These are phyloP conservation scores for Kalmusia sp. DNA, from an alignment of 2,329 filamentous ascomycete species.

Conservation along the genomic window DNA sequence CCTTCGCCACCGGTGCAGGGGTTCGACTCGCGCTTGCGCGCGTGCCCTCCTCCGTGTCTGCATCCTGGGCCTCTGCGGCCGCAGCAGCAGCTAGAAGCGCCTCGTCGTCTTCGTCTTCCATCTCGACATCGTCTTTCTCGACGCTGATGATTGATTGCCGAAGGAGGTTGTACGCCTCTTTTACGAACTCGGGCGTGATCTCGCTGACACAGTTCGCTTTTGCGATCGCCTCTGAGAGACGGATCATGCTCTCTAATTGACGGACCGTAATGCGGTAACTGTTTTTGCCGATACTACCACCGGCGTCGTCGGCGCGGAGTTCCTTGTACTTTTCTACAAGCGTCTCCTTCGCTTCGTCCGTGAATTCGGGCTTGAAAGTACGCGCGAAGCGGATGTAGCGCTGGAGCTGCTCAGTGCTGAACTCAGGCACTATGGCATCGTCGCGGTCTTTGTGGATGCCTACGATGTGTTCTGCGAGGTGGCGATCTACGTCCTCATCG, in stretches of 20 bases:
- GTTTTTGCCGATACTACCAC: constrained; percentile 92
- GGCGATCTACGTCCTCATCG: constrained; percentile 88
- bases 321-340: constrained; percentile 96
- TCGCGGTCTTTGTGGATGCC: constrained; percentile 92
- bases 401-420: constrained; percentile 94
- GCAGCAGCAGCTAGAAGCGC: constrained; percentile 60
- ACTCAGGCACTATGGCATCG: constrained; percentile 88
- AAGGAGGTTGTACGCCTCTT: constrained; percentile 89
- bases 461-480: constrained; percentile 93
- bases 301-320: constrained; percentile 88
- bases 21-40: constrained; percentile 47
- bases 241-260: constrained; percentile 95
- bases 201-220: constrained; percentile 97
- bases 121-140: constrained; percentile 95
- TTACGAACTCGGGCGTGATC: constrained; percentile 82
- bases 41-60: constrained; percentile 50
- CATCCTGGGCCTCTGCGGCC: constrained; percentile 54
- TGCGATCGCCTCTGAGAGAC: constrained; percentile 94
- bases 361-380: constrained; percentile 94
- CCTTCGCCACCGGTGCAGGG: constrained; percentile 51
- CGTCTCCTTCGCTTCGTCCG: constrained; percentile 80
- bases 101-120: constrained; percentile 81
- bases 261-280: constrained; percentile 97
- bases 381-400: constrained; percentile 96
- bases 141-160: constrained; percentile 96